These are phyloP conservation scores for Choiromyces venosus DNA, from an alignment of 495 filamentous ascomycete genomes.

Conservation along the genomic window DNA sequence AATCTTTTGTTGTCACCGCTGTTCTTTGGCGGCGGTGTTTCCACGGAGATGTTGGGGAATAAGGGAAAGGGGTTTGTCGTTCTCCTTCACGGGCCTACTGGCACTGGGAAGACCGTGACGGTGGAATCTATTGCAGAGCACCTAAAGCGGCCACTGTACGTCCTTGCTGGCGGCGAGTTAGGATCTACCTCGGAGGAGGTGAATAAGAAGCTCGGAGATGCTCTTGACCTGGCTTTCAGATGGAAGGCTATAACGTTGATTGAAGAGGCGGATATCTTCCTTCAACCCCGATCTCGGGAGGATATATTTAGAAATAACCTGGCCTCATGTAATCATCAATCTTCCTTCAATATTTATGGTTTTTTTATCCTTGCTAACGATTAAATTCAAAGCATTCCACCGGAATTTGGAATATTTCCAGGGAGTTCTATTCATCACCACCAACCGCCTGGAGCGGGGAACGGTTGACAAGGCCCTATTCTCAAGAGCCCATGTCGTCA, in stretches of 20 bases:
- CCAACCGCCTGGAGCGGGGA: conserved; percentile 46
- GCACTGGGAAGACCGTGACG: conserved; percentile 20
- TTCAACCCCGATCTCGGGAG: conserved; percentile 51
- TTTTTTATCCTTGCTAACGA: background rate
- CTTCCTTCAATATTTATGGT: background rate
- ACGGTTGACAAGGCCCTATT: conserved; percentile 52
- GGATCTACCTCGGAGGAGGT: background rate
- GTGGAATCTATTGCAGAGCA: conserved; percentile 16
- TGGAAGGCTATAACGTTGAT: conserved; percentile 38
- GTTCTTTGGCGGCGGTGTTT: background rate
- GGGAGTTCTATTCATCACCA: conserved; percentile 52
- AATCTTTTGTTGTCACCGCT: background rate
- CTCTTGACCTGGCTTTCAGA: background rate
- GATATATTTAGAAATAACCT: background rate
- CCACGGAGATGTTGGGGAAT: background rate
- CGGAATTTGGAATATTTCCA: conserved; percentile 52
- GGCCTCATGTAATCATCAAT: background rate
- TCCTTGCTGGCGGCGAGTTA: conserved; percentile 14
- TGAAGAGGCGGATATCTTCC: conserved; percentile 62
- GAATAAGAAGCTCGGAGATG: conserved; percentile 1
- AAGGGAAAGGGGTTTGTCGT: conserved; percentile 24
- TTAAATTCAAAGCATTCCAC: conserved; percentile 46
- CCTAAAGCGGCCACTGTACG: conserved; percentile 9
- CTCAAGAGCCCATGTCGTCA: conserved; percentile 49
- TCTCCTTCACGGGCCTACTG: conserved; percentile 17